phyloP scores from a whole-genome alignment of 2,329 filamentous ascomycete genomes.

The Beauveria rudraprayagi region DNA sequence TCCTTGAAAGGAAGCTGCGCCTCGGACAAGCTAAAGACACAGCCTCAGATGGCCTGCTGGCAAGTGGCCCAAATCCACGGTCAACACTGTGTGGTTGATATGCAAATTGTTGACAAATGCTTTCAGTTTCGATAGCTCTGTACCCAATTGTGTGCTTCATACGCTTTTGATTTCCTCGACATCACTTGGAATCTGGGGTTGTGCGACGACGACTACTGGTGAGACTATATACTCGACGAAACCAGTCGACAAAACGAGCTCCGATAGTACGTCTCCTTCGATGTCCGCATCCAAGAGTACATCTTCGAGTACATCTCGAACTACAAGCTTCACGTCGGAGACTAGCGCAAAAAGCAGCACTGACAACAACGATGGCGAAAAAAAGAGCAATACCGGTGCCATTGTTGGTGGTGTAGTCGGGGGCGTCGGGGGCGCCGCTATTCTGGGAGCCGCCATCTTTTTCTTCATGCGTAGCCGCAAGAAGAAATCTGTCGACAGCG shows the following conservation, averaged over 20 bases:
- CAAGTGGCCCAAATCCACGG: neutral
- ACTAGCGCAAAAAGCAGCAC: neutral
- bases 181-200: neutral
- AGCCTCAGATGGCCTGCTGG: conserved; percentile 6
- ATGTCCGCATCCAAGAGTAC: neutral
- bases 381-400: neutral
- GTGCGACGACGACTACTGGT: neutral
- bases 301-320: neutral
- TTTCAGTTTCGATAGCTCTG: neutral
- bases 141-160: conserved; percentile 4
- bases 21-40: neutral
- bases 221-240: neutral
- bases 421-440: neutral
- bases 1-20: neutral
- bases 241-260: neutral
- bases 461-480: conserved; percentile 5
- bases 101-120: neutral
- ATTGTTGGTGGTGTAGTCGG: conserved; percentile 9
- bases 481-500: neutral
- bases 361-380: neutral
- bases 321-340: neutral
- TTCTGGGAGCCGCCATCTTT: conserved; percentile 1
- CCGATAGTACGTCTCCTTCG: neutral
- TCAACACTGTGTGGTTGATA: neutral
- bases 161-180: neutral